Evolutionary conservation across 2,329 filamentous ascomycete genomes (phyloP).

Genomic region (Calycina herbarum): DNA sequence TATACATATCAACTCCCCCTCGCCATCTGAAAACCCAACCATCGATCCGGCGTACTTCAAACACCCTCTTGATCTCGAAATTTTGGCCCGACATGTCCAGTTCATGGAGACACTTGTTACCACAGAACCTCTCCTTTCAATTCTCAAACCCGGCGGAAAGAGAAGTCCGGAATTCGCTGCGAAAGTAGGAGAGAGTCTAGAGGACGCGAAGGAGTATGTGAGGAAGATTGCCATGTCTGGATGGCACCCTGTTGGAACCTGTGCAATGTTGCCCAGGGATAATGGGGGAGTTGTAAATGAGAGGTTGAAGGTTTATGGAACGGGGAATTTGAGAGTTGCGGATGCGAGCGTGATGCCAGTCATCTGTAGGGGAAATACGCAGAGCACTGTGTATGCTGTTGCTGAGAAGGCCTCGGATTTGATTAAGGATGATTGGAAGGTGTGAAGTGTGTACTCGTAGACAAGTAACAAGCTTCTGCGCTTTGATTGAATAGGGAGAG

Average conservation of each 20-base stretch:
- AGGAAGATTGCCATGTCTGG: conserved; percentile 52
- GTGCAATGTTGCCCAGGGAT: conserved; percentile 52
- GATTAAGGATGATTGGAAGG: conserved; percentile 2
- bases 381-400: conserved; percentile 7
- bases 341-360: conserved; percentile 58
- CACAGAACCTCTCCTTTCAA: conserved; percentile 20
- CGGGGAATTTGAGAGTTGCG: conserved; percentile 56
- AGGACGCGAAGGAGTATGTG: conserved; percentile 48
- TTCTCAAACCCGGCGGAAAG: conserved; percentile 43
- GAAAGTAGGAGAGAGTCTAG: conserved; percentile 38
- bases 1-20: conserved; percentile 42
- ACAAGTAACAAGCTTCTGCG: no score
- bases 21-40: conserved; percentile 38
- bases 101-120: conserved; percentile 32
- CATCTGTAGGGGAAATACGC: conserved; percentile 35
- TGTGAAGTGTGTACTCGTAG: not conserved
- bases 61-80: conserved; percentile 42
- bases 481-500: no score
- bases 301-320: conserved; percentile 55
- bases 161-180: conserved; percentile 42
- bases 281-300: conserved; percentile 57
- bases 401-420: conserved; percentile 4
- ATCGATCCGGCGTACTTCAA: conserved; percentile 47
- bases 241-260: conserved; percentile 53
- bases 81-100: conserved; percentile 12